Evolutionary conservation across 2,329 filamentous ascomycete species (phyloP).

Genomic region (Colletotrichum tofieldiae): DNA sequence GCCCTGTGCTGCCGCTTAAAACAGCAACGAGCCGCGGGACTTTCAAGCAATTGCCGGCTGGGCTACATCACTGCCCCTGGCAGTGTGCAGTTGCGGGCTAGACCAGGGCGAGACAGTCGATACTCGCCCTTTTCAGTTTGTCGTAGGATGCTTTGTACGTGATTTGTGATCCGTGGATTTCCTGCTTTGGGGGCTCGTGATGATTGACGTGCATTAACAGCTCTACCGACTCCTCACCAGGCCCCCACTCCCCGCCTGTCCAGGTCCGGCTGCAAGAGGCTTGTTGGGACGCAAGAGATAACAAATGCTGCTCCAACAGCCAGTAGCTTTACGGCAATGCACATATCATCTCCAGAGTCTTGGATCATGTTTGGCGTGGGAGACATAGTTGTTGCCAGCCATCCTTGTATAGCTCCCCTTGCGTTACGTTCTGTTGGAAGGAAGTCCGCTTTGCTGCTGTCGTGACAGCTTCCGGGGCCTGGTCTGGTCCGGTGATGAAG

Average conservation of each 20-base stretch:
- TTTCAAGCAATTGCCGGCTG: not conserved
- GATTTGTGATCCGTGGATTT: not conserved
- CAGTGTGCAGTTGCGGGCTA: conserved; percentile 1
- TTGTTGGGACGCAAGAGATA: not conserved
- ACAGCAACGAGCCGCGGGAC: not conserved
- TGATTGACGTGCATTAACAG: conserved; percentile 4
- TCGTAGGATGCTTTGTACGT: not conserved
- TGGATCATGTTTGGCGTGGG: not conserved
- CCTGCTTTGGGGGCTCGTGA: not conserved
- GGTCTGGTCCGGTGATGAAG: conserved; percentile 1
- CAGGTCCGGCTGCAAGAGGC: not conserved
- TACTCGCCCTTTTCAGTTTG: not conserved
- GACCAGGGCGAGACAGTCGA: not conserved
- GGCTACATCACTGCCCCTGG: not conserved
- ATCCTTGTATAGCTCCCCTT: not conserved
- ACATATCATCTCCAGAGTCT: too few species aligned
- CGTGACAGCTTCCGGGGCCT: not conserved
- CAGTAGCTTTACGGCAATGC: not conserved
- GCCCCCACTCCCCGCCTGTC: not conserved
- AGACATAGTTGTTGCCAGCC: not conserved
- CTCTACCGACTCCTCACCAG: not conserved
- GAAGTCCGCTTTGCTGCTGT: not conserved
- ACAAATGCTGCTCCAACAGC: not conserved
- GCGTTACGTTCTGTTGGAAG: not conserved
- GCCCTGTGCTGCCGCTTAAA: not conserved